phyloP scores from a whole-genome alignment of 805 yeast species.

The Ogataea populi-albae region DNA sequence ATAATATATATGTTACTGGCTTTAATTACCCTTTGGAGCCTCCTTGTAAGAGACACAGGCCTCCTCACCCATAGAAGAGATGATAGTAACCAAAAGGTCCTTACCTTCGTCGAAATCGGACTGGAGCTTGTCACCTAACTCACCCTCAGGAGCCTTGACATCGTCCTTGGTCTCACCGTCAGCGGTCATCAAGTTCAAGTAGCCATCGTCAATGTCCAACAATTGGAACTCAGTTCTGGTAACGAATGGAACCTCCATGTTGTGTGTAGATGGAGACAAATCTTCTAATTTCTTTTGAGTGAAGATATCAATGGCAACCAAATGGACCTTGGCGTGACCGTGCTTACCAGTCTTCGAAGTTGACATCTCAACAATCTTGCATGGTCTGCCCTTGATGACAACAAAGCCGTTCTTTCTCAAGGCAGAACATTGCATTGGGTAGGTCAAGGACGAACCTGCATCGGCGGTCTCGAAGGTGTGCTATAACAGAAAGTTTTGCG shows the following conservation, averaged over 20 bases:
- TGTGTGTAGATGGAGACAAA: slow-evolving; percentile 99
- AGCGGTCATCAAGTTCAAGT: slow-evolving; percentile 90
- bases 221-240: slow-evolving; percentile 93
- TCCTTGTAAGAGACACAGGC: slow-evolving; percentile 98
- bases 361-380: slow-evolving; percentile 99
- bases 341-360: slow-evolving; percentile 99
- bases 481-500: slow-evolving; percentile 35
- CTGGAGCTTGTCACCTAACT: slow-evolving; percentile 90
- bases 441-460: slow-evolving; percentile 98
- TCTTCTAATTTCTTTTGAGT: slow-evolving; percentile 99
- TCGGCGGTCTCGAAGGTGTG: slow-evolving; percentile 97
- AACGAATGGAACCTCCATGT: slow-evolving; percentile 99
- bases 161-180: slow-evolving; percentile 99
- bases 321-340: slow-evolving; percentile 99
- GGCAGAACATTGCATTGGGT: slow-evolving; percentile 99
- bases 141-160: slow-evolving; percentile 97
- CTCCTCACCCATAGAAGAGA: slow-evolving; percentile 99
- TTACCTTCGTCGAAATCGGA: slow-evolving; percentile 96
- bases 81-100: slow-evolving; percentile 94
- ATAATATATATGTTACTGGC: slow-evolving; percentile 11
- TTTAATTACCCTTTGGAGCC: slow-evolving; percentile 70
- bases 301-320: slow-evolving; percentile 98
- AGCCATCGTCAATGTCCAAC: slow-evolving; percentile 98
- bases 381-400: slow-evolving; percentile 98
- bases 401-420: slow-evolving; percentile 99